Conservation (phyloP, 345 rosid species). For the Bruguiera gymnorhiza region DNA sequence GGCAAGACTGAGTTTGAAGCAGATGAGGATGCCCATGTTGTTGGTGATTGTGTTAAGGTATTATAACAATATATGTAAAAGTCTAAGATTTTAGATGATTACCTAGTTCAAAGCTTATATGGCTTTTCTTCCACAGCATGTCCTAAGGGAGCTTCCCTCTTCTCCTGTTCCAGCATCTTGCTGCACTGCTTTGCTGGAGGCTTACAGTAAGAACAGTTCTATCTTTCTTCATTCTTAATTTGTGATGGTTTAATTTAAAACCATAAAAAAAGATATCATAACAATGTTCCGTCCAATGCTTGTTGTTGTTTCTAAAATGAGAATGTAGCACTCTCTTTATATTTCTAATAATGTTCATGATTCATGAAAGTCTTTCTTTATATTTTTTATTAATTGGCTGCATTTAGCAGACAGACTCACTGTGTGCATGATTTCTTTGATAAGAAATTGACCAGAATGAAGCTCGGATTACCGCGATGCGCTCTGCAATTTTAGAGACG, state of each 20-base stretch:
- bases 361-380: no score
- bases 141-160: constrained; percentile 92
- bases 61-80: constrained; percentile 15
- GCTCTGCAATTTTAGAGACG: constrained; percentile 78
- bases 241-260: background rate
- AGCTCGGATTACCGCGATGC: constrained; percentile 73
- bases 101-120: constrained; percentile 21
- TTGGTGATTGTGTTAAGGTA: constrained; percentile 99
- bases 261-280: background rate
- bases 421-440: background rate
- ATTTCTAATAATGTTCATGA: no score
- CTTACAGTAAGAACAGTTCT: constrained; percentile 63
- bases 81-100: constrained; percentile 12
- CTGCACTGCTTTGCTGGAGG: constrained; percentile 93
- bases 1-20: constrained; percentile 80
- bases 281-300: background rate
- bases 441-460: constrained; percentile 88
- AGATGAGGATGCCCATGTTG: constrained; percentile 94
- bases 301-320: background rate
- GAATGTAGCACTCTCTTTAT: background rate
- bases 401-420: no score
- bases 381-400: no score
- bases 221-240: background rate
- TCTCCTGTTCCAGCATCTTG: constrained; percentile 98
- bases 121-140: constrained; percentile 57